Conservation (phyloP, 2,329 filamentous ascomycete species). For the Podosphaera aphanis region DNA sequence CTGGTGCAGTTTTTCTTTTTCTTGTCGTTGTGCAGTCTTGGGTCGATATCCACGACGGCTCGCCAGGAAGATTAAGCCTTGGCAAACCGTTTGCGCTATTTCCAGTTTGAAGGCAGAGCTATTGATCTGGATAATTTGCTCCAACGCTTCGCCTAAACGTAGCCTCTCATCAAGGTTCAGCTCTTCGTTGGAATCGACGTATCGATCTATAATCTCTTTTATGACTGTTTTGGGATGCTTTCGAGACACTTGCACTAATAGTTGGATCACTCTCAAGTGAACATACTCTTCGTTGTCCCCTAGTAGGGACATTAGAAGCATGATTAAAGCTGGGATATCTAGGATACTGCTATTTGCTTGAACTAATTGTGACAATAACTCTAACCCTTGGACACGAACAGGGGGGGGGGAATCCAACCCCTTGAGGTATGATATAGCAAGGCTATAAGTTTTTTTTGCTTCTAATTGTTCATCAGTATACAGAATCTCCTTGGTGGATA, state of each 20-base stretch:
- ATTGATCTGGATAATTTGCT: slow-evolving; percentile 38
- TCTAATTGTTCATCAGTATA: slow-evolving; percentile 25
- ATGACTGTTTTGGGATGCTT: slow-evolving; percentile 38
- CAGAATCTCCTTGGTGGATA: slow-evolving; percentile 5
- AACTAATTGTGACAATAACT: slow-evolving; percentile 34
- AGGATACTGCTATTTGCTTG: slow-evolving; percentile 29
- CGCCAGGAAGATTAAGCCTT: slow-evolving; percentile 38
- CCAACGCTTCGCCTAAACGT: slow-evolving; percentile 42
- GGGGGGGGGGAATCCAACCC: slow-evolving; percentile 37
- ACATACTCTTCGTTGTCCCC: slow-evolving; percentile 48
- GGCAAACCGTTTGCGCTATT: slow-evolving; percentile 25
- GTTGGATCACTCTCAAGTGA: slow-evolving; percentile 41
- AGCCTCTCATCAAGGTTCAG: slow-evolving; percentile 37
- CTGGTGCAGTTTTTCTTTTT: slow-evolving; percentile 21
- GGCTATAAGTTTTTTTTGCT: slow-evolving; percentile 35
- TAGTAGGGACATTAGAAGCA: slow-evolving; percentile 39
- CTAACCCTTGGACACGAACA: slow-evolving; percentile 41
- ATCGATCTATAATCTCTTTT: slow-evolving; percentile 40
- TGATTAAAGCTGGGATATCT: slow-evolving; percentile 40
- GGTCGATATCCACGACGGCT: slow-evolving; percentile 37
- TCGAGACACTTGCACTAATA: slow-evolving; percentile 33
- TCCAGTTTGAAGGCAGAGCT: slow-evolving; percentile 31
- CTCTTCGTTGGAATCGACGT: slow-evolving; percentile 39
- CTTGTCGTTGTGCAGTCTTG: slow-evolving; percentile 33
- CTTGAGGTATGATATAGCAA: slow-evolving; percentile 41